These are phyloP conservation scores for Solanum ahanhuiri DNA, from an alignment of 257 asterid genomes.

Conservation along the genomic window DNA sequence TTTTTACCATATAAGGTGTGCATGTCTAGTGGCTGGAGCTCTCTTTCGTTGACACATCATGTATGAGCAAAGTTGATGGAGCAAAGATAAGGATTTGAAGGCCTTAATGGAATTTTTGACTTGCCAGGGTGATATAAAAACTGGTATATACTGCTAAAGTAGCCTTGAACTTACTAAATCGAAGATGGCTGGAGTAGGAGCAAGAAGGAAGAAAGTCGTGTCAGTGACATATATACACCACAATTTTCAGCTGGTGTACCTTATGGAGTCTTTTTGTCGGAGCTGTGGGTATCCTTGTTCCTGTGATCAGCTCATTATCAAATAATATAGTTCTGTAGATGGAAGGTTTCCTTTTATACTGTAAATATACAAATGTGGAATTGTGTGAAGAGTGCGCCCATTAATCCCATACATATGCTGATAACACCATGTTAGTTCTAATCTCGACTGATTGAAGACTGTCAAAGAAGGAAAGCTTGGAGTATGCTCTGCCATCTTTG, in stretches of 20 bases:
- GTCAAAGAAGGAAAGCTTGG: neutral
- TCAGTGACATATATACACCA: slow-evolving; percentile 27
- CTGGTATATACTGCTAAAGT: slow-evolving; percentile 41
- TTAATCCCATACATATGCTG: slow-evolving; percentile 3
- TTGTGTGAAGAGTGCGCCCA: slow-evolving; percentile 30
- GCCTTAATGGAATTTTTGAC: slow-evolving; percentile 24
- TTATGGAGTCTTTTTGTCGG: slow-evolving; percentile 5
- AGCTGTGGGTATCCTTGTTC: slow-evolving; percentile 24
- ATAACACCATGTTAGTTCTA: slow-evolving; percentile 14
- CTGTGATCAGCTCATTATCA: slow-evolving; percentile 35
- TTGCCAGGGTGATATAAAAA: slow-evolving; percentile 24
- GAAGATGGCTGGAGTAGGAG: slow-evolving; percentile 31
- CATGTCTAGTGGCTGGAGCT: slow-evolving; percentile 26
- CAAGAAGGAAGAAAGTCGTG: slow-evolving; percentile 25
- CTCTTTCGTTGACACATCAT: slow-evolving; percentile 22
- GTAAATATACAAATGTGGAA: slow-evolving; percentile 44
- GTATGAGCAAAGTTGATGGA: slow-evolving; percentile 34
- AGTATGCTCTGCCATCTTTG: neutral
- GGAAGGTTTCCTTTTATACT: slow-evolving; percentile 36
- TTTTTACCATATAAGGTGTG: slow-evolving; percentile 32
- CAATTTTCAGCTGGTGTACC: slow-evolving; percentile 22
- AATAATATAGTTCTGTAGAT: slow-evolving; percentile 21
- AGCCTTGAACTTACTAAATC: slow-evolving; percentile 27
- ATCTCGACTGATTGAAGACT: slow-evolving; percentile 1
- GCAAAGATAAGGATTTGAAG: slow-evolving; percentile 18